Base-by-base conservation (phyloP, 805 yeast genomes). In the Wickerhamomyces hampshirensis region DNA sequence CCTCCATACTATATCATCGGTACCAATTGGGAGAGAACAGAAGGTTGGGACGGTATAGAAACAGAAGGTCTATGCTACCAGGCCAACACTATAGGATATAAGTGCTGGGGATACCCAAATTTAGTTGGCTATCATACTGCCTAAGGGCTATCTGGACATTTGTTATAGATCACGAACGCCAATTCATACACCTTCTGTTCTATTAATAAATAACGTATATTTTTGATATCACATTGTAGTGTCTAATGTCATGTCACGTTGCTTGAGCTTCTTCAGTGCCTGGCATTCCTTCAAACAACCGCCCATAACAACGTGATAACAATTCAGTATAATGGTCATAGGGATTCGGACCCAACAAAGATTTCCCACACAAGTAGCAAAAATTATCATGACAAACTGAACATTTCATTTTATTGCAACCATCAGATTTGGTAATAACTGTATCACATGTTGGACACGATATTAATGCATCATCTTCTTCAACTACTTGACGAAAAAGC, bases 321-420 rank as follows among this genome's bases (percentile, higher is more conserved):
- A 56, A 51, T n/a, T 63, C 62, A 23, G 62, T 65, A 43, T 59
- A 79, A 55, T 79, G 84, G 19, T 55, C 61, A 48, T 79, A 78
- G 0, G 78, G 77, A 35, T 69, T 68, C 6, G 50, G 55, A 5
- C 56, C 53, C 15, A 55, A 45, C 38, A 74, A 48, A 12, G 54
- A 42, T 2, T 48, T 51, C 2, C 78, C 79, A 57, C 85, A 79
- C 8, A 75, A 30, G 40, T 70, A 73, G 49, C 85, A 78, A 43
- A 79, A 78, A 29, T 55, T 47, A 0, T 69, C 59, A 5, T 47
- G 44, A 42, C 85, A 79, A 5, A 66, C 56, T 0, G 63, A 44
- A 47, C 86, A 78, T 26, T 62, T 64, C 80, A 79, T 76, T 47
- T 74, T 76, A 48, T 77, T 78, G 52, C 84, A 79, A 5, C 84